A percentile compares a stretch with the other conserved stretches of the same genome.
phyloP scores from a whole-genome alignment of 331 rosid genomes.

The Cydonia oblonga region DNA sequence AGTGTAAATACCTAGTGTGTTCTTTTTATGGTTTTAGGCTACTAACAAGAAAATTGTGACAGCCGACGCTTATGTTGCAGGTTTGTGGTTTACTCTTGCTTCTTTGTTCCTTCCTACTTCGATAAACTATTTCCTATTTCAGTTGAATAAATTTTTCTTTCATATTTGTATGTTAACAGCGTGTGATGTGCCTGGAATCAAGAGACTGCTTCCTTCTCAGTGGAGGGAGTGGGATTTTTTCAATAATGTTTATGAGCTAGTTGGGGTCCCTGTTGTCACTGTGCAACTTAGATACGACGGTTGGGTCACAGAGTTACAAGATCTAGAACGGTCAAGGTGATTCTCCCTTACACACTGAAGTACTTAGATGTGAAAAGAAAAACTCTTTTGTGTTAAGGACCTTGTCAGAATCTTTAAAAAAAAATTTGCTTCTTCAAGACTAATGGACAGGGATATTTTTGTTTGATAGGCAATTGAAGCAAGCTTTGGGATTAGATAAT shows the following conservation, averaged over 20 bases:
- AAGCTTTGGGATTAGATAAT: slow-evolving; percentile 84
- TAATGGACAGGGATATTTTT: slow-evolving; percentile 4
- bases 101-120: not conserved
- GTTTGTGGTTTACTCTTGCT: slow-evolving; percentile 33
- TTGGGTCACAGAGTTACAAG: slow-evolving; percentile 93
- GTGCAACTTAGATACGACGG: slow-evolving; percentile 95
- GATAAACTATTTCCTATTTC: not conserved
- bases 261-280: slow-evolving; percentile 96
- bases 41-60: slow-evolving; percentile 67
- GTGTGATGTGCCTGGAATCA: slow-evolving; percentile 95
- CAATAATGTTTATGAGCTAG: slow-evolving; percentile 68
- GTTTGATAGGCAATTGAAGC: slow-evolving; percentile 54
- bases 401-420: not conserved
- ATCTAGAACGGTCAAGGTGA: slow-evolving; percentile 89
- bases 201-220: slow-evolving; percentile 68
- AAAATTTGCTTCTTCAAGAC: not conserved
- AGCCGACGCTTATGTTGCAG: slow-evolving; percentile 97
- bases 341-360: slow-evolving; percentile 12
- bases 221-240: slow-evolving; percentile 82
- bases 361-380: not conserved
- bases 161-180: slow-evolving; percentile 49
- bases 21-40: slow-evolving; percentile 42
- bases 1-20: slow-evolving; percentile 3
- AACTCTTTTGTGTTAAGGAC: not conserved
- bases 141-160: slow-evolving; percentile 2